A percentile compares a stretch with the other conserved stretches of the same genome.
Conservation (phyloP, 2,329 filamentous ascomycete genomes). For the Fusarium albosuccineum region DNA sequence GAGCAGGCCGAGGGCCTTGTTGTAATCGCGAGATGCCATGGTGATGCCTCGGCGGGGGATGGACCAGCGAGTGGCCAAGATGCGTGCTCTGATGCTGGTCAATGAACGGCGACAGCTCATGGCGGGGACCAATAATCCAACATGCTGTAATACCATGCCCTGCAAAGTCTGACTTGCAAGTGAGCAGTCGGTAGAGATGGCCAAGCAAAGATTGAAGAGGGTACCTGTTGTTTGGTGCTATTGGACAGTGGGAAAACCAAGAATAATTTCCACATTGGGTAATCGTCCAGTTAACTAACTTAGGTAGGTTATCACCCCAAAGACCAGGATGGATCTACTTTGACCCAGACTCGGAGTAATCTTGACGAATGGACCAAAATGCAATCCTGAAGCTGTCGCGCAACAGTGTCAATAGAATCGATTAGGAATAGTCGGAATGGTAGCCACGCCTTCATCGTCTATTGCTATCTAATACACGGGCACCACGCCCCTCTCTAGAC, state of each 20-base stretch:
- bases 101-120: slow-evolving; percentile 12
- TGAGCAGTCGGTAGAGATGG: neutral
- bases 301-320: no score
- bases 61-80: slow-evolving; percentile 10
- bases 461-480: slow-evolving; percentile 56
- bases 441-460: slow-evolving; percentile 48
- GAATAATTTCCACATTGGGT: no score
- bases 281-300: no score
- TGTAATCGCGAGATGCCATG: slow-evolving; percentile 57
- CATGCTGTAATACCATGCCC: slow-evolving; percentile 4
- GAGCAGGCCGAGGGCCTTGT: slow-evolving; percentile 79
- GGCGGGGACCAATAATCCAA: neutral
- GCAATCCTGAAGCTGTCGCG: no score
- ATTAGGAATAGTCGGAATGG: slow-evolving; percentile 22
- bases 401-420: neutral
- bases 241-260: neutral
- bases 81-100: slow-evolving; percentile 1
- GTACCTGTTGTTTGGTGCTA: neutral
- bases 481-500: slow-evolving; percentile 45
- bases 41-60: slow-evolving; percentile 22
- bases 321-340: neutral
- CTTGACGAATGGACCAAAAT: neutral
- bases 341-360: neutral
- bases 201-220: no score
- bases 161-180: neutral